These are phyloP conservation scores for Carpinus fangiana DNA, from an alignment of 306 rosid genomes.

Conservation along the genomic window DNA sequence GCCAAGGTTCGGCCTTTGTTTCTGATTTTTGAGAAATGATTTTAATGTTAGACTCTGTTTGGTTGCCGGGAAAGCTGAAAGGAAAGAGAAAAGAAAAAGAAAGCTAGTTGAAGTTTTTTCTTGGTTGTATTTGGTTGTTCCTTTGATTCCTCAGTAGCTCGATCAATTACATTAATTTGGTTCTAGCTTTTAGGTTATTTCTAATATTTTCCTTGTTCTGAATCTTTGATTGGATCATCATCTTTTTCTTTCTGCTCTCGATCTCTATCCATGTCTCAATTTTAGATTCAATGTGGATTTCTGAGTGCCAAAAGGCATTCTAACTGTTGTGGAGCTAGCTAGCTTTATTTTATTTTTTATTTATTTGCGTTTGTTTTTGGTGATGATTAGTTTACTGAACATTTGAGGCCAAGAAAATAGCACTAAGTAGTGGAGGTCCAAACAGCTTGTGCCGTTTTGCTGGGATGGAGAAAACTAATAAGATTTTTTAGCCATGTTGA, in stretches of 20 bases:
- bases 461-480: not conserved
- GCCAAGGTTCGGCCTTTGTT: too few relatives aligned
- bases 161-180: not conserved
- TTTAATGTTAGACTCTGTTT: too few relatives aligned
- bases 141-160: slow-evolving; percentile 13
- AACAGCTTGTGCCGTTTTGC: not conserved
- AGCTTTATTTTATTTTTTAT: not conserved
- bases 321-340: too few relatives aligned
- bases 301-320: not conserved
- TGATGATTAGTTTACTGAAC: not conserved
- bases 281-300: not conserved
- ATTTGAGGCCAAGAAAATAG: slow-evolving; percentile 11
- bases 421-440: slow-evolving; percentile 23
- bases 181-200: not conserved
- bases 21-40: too few relatives aligned
- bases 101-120: too few relatives aligned
- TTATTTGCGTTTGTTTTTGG: not conserved
- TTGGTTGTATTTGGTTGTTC: too few relatives aligned
- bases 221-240: too few relatives aligned
- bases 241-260: too few relatives aligned
- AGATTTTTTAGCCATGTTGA: too few relatives aligned
- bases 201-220: not conserved
- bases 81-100: too few relatives aligned
- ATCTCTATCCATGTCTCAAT: not conserved
- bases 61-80: too few relatives aligned